A percentile compares a stretch with the other conserved stretches of the same genome.
Evolutionary conservation across 164 flowering plant genomes (phyloP).

Genomic region (Stephania yunnanensis): DNA sequence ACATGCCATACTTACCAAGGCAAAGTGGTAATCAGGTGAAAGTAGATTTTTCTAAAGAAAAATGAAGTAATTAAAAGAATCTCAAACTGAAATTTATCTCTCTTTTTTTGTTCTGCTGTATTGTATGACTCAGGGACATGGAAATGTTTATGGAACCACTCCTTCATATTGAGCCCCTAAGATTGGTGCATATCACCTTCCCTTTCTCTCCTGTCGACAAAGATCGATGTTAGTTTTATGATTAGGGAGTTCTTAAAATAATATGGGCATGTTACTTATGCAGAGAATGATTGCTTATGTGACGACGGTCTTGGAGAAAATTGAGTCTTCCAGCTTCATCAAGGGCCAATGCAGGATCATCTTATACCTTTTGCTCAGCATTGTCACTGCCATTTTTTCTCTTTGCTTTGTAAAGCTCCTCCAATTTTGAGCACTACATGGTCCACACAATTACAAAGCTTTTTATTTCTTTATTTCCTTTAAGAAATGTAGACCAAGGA

Average conservation of each 20-base stretch:
- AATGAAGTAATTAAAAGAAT: no score
- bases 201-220: not conserved
- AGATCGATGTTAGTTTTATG: not conserved
- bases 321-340: conserved; percentile 10
- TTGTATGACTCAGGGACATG: conserved; percentile 13
- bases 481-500: no score
- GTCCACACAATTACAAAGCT: not conserved
- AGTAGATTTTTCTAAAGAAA: not conserved
- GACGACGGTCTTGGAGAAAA: conserved; percentile 23
- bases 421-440: not conserved
- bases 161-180: conserved; percentile 13
- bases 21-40: conserved; percentile 45
- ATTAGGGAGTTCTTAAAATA: not conserved
- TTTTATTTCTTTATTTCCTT: no score
- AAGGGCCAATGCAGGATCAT: conserved; percentile 14
- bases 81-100: no score
- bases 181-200: conserved; percentile 4
- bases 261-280: not conserved
- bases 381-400: conserved; percentile 14
- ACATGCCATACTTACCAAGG: conserved; percentile 50
- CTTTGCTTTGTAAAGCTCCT: conserved; percentile 6
- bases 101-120: not conserved
- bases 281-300: conserved; percentile 36
- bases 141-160: conserved; percentile 24
- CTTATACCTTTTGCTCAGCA: conserved; percentile 8